phyloP scores from a whole-genome alignment of 2,329 filamentous ascomycete genomes.

The Phaeosphaeria sp. region DNA sequence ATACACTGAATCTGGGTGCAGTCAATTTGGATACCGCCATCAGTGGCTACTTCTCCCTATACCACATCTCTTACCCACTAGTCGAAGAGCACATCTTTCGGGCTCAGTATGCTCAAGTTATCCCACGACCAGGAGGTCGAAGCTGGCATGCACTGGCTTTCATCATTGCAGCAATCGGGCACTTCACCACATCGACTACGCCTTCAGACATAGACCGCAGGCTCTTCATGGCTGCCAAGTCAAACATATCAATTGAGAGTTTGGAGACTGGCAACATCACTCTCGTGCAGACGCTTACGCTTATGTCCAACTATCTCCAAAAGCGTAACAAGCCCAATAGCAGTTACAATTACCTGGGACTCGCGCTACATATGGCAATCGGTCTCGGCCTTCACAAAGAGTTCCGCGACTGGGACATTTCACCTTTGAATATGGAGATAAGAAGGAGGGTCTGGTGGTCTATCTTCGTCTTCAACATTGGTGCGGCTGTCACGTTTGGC shows the following conservation, averaged over 20 bases:
- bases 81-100: conserved; percentile 57
- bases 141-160: conserved; percentile 46
- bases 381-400: conserved; percentile 59
- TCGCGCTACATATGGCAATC: conserved; percentile 59
- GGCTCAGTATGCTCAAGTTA: conserved; percentile 52
- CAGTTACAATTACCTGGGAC: conserved; percentile 57
- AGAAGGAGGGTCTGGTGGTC: conserved; percentile 46
- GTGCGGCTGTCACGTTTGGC: conserved; percentile 59
- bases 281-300: conserved; percentile 55
- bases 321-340: conserved; percentile 60
- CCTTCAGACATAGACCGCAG: conserved; percentile 53
- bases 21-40: conserved; percentile 15
- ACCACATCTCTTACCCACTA: conserved; percentile 56
- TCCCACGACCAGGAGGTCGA: conserved; percentile 51
- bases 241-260: conserved; percentile 54
- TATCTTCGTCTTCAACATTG: conserved; percentile 55
- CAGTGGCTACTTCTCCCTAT: conserved; percentile 56
- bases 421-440: conserved; percentile 46
- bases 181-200: conserved; percentile 52
- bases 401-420: conserved; percentile 56
- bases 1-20: neutral
- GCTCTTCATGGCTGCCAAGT: conserved; percentile 56
- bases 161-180: conserved; percentile 54
- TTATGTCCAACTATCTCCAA: conserved; percentile 58
- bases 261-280: conserved; percentile 58